Evolutionary conservation across 257 asterid species (phyloP).

Genomic region (Solanum lycopersicoides): DNA sequence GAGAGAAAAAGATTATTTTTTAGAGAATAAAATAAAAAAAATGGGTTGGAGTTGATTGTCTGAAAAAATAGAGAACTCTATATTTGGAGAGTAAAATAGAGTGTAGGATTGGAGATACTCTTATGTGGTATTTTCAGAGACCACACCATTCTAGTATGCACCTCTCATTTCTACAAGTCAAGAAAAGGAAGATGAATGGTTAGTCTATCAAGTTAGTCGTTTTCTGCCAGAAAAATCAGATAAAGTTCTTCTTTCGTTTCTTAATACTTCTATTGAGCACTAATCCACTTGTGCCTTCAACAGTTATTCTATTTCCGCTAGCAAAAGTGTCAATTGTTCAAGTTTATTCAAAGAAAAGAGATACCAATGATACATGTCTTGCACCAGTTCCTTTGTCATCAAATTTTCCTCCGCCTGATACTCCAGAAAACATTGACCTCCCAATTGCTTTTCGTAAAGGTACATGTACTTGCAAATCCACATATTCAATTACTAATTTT

Average conservation of each 20-base stretch:
- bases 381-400: background rate
- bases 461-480: background rate
- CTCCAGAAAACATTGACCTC: background rate
- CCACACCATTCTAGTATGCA: background rate
- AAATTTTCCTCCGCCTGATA: background rate
- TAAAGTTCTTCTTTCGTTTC: background rate
- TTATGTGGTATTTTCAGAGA: background rate
- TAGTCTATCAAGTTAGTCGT: background rate
- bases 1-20: too few species aligned
- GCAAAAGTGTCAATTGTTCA: background rate
- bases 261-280: background rate
- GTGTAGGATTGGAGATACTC: too few species aligned
- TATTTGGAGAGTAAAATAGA: too few species aligned
- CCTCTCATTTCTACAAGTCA: background rate
- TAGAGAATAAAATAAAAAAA: too few species aligned
- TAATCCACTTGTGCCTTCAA: background rate
- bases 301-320: background rate
- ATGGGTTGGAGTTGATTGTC: too few species aligned
- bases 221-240: background rate
- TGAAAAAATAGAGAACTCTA: too few species aligned
- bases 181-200: background rate
- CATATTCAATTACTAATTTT: background rate
- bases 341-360: background rate
- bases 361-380: background rate
- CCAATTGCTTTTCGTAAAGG: background rate